phyloP scores from a whole-genome alignment of 345 rosid genomes.

The Alliaria petiolata region DNA sequence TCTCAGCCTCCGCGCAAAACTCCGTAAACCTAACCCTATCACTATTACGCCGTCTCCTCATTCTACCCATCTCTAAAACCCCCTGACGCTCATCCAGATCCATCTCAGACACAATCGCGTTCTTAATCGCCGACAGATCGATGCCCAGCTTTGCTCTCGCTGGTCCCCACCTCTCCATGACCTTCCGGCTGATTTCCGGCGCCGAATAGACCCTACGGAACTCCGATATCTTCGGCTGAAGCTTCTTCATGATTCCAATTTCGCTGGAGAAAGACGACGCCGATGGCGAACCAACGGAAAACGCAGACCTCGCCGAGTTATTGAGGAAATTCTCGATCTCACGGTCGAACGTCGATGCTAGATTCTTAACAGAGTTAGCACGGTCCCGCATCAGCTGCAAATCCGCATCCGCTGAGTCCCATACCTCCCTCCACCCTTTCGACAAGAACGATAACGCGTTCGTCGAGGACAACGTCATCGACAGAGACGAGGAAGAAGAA shows the following conservation, averaged over 20 bases:
- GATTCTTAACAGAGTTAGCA: constrained; percentile 81
- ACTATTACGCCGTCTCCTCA: constrained; percentile 44
- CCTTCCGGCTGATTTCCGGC: constrained; percentile 83
- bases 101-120: constrained; percentile 66
- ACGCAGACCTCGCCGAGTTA: constrained; percentile 59
- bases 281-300: constrained; percentile 47
- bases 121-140: constrained; percentile 76
- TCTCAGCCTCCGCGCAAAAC: constrained; percentile 40
- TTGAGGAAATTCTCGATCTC: constrained; percentile 79
- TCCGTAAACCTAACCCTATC: constrained; percentile 50
- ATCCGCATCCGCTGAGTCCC: constrained; percentile 92
- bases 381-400: constrained; percentile 75
- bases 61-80: constrained; percentile 42
- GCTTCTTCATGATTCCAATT: constrained; percentile 76
- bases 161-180: constrained; percentile 79
- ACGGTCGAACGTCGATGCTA: constrained; percentile 78
- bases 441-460: constrained; percentile 76
- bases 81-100: constrained; percentile 38
- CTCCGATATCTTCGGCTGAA: constrained; percentile 88
- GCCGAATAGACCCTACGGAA: constrained; percentile 88
- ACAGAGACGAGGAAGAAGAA: constrained; percentile 21
- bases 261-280: constrained; percentile 43
- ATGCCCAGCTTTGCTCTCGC: constrained; percentile 63
- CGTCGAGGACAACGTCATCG: constrained; percentile 44
- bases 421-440: constrained; percentile 88